Evolutionary conservation across 140 eudicot species (phyloP).

Genomic region (Bidens hawaiensis): DNA sequence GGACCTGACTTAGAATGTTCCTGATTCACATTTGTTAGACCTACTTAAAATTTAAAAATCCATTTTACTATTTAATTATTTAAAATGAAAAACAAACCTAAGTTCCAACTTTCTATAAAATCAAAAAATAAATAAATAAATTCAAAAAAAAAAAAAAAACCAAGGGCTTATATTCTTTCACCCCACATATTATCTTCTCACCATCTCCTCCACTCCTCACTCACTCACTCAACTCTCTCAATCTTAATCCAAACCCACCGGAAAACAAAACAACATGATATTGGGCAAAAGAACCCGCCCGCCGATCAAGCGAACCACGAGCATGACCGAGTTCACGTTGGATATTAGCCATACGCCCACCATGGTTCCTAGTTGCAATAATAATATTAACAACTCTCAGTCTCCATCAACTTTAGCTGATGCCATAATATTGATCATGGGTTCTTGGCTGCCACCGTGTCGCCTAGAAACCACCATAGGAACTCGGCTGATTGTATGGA

Average conservation of each 20-base stretch:
- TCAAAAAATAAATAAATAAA: neutral
- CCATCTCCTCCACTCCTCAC: slow-evolving; percentile 21
- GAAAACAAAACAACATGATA: slow-evolving; percentile 36
- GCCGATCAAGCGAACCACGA: slow-evolving; percentile 65
- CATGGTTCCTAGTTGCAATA: neutral
- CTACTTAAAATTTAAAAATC: too few species aligned
- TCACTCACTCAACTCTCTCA: slow-evolving; percentile 18
- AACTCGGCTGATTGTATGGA: slow-evolving; percentile 36
- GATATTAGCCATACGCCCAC: slow-evolving; percentile 21
- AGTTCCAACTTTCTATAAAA: too few species aligned
- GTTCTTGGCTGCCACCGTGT: slow-evolving; percentile 6
- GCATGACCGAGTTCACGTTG: slow-evolving; percentile 67
- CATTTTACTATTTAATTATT: too few species aligned
- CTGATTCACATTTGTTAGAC: too few species aligned
- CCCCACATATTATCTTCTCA: slow-evolving; percentile 32
- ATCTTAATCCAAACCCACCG: neutral
- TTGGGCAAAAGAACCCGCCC: slow-evolving; percentile 60
- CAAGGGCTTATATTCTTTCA: slow-evolving; percentile 43
- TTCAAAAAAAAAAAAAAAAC: neutral
- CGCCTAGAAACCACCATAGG: slow-evolving; percentile 35
- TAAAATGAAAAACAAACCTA: too few species aligned
- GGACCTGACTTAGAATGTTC: too few species aligned
- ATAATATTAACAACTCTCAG: neutral
- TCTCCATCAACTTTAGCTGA: slow-evolving; percentile 12
- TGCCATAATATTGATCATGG: neutral